Conservation (phyloP, 2,329 filamentous ascomycete genomes). For the Alternaria brassicicola region DNA sequence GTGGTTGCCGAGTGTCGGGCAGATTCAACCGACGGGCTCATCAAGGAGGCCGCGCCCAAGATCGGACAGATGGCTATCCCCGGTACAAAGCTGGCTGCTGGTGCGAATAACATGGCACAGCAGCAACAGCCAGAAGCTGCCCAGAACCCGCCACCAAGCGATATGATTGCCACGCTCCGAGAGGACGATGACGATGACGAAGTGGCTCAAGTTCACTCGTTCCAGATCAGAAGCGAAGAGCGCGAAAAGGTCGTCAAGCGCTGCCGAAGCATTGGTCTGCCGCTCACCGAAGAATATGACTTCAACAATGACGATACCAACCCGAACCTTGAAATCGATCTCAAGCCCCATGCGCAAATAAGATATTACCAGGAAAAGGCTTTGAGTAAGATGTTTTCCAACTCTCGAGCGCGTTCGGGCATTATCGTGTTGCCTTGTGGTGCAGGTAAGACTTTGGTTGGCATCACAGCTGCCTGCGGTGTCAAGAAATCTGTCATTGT, state of each 20-base stretch:
- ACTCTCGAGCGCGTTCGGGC: conserved; percentile 93
- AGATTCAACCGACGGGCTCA: conserved; percentile 74
- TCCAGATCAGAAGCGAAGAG: conserved; percentile 82
- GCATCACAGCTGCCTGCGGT: conserved; percentile 97
- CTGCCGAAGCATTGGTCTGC: conserved; percentile 83
- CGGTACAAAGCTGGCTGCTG: conserved; percentile 90
- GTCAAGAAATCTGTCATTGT: conserved; percentile 97
- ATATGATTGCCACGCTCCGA: conserved; percentile 71
- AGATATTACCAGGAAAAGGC: conserved; percentile 96
- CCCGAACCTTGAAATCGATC: conserved; percentile 89
- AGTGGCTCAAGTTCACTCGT: conserved; percentile 86
- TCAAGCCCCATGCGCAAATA: conserved; percentile 87
- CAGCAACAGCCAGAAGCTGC: conserved; percentile 36
- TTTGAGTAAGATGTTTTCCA: conserved; percentile 98
- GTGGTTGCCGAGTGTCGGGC: conserved; percentile 81
- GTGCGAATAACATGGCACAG: conserved; percentile 71
- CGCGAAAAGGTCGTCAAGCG: conserved; percentile 89
- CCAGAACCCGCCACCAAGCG: conserved; percentile 49
- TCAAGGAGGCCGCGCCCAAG: conserved; percentile 81
- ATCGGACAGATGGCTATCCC: conserved; percentile 89
- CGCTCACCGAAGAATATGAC: conserved; percentile 95
- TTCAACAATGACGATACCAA: conserved; percentile 91
- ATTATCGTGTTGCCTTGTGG: conserved; percentile 97
- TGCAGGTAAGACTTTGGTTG: conserved; percentile 94
- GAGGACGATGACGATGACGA: conserved; percentile 83